Evolutionary conservation across 2,329 filamentous ascomycete species (phyloP).

Genomic region (Phaeomoniella chlamydospora): DNA sequence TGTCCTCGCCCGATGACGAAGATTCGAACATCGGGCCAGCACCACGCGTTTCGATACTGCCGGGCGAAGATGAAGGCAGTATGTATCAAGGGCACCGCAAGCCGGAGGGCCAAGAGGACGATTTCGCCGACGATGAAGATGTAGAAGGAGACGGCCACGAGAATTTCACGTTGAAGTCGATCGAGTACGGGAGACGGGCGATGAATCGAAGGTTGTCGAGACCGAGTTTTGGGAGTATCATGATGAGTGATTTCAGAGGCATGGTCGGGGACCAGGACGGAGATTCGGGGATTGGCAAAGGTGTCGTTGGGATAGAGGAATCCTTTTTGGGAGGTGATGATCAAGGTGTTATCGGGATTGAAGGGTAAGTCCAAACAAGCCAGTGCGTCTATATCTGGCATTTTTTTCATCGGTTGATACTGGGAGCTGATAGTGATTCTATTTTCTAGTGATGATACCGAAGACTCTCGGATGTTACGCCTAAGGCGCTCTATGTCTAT

Average conservation of each 20-base stretch:
- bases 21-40: conserved; percentile 23
- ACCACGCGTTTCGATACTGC: conserved; percentile 10
- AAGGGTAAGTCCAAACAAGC: conserved; percentile 21
- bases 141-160: conserved; percentile 3
- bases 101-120: background rate
- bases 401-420: conserved; percentile 5
- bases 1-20: conserved; percentile 28
- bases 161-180: conserved; percentile 11
- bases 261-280: conserved; percentile 15
- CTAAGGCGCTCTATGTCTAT: conserved; percentile 8
- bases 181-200: conserved; percentile 28
- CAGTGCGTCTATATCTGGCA: conserved; percentile 12
- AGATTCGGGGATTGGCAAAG: conserved; percentile 19
- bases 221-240: conserved; percentile 25
- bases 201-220: conserved; percentile 21
- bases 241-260: conserved; percentile 37
- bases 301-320: conserved; percentile 6
- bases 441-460: conserved; percentile 25
- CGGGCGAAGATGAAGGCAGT: conserved; percentile 7
- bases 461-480: conserved; percentile 17
- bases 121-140: conserved; percentile 2
- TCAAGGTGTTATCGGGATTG: conserved; percentile 21
- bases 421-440: conserved; percentile 18
- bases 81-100: background rate
- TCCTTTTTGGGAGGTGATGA: conserved; percentile 22